Evolutionary conservation across 495 filamentous ascomycete genomes (phyloP).

Genomic region (Sordaria brevicollis): DNA sequence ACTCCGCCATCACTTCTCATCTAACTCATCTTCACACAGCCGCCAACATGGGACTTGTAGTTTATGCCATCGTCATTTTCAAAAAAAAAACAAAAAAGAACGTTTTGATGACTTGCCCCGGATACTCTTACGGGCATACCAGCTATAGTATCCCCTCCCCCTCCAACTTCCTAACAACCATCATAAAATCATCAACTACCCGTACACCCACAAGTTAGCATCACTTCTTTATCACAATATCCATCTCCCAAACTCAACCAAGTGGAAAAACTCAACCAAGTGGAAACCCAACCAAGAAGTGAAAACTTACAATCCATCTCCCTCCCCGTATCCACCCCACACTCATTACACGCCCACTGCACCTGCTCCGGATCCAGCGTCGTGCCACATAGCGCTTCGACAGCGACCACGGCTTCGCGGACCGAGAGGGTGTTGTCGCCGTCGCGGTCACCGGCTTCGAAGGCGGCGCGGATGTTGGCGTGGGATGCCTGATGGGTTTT

Average conservation of each 20-base stretch:
- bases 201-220: neutral
- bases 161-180: conserved; percentile 2
- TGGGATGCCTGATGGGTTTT: conserved; percentile 6
- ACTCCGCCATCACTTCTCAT: neutral
- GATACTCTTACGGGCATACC: too few relatives aligned
- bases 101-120: too few relatives aligned
- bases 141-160: neutral
- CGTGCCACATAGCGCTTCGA: conserved; percentile 6
- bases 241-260: neutral
- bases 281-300: too few relatives aligned
- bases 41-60: too few relatives aligned
- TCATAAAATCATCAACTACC: conserved; percentile 4
- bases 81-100: too few relatives aligned
- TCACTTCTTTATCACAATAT: neutral
- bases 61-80: too few relatives aligned
- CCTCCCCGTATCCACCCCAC: conserved; percentile 3
- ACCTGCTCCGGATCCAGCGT: conserved; percentile 1
- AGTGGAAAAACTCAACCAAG: neutral
- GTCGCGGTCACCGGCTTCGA: conserved; percentile 8
- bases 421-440: conserved; percentile 12
- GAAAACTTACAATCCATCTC: conserved; percentile 12
- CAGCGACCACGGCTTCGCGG: conserved; percentile 3
- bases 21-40: neutral
- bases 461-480: conserved; percentile 7
- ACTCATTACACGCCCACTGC: conserved; percentile 3